Evolutionary conservation across 805 yeast species (phyloP), one percentile per base, ranked within the genome.

Genomic region (Spencermartinsiella europaea): DNA sequence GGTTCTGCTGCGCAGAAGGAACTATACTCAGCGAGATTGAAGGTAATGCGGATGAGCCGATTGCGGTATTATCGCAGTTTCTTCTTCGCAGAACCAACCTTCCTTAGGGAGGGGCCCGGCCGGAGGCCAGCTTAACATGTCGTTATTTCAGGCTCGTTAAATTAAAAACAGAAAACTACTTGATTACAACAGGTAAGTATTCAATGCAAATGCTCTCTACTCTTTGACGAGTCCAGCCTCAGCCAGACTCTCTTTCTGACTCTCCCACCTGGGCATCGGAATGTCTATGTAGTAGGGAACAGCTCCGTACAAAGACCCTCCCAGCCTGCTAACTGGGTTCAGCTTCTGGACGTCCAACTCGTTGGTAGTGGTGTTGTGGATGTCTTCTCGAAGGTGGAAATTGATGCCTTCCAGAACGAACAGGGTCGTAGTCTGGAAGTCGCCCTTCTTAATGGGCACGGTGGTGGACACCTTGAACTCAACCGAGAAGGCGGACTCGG

Each of bases 401-500:
- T 73, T 64, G 27, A 80, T 67, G 19, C 81, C 85, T 61, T 80
- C 84, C 8, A 78, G 68, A 38, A 78, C 65, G 12, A 65, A 56
- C 16, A 73, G 53, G 0, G 68, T 64, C 2, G 78, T 76, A 1
- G 74, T 63, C 31, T 25, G 31, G 31, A 25, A 25, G 31, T 12
- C 31, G 31, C 12, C 12, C 10, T 25, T 25, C 7, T 45, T 50
- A 31, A 48, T 59, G 10, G 57, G 61, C 8, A 54, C 39, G 19
- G 37, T 38, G 45, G 67, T 70, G 3, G 81, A 71, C 34, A 79
- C 62, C 56, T 73, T 78, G 25, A 74, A 77, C 59, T 80, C 86
- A 12, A 80, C 54, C 5, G 80, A 72, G 55, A 81, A 79, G 3
- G 79, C 82, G 39, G 80, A 71, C 50, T 81, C 85, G 0, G 77